These are phyloP conservation scores for Guadua angustifolia DNA, from an alignment of 176 grass and related monocot species.

Conservation along the genomic window DNA sequence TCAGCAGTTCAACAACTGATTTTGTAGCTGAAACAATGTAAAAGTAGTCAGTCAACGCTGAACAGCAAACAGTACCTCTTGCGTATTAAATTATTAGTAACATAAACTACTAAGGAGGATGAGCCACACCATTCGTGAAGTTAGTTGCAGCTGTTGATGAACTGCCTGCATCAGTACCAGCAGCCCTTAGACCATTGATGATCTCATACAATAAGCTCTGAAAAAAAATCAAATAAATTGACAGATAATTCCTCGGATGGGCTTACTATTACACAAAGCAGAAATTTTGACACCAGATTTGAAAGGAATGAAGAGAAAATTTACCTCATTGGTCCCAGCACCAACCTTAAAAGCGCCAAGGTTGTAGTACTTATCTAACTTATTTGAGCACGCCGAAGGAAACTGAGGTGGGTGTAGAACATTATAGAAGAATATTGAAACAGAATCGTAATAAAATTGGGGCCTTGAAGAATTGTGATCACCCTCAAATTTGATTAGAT, in stretches of 20 bases:
- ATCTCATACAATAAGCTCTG: slow-evolving; percentile 97
- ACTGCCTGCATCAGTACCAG: slow-evolving; percentile 72
- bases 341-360: slow-evolving; percentile 67
- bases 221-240: slow-evolving; percentile 41
- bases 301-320: slow-evolving; percentile 36
- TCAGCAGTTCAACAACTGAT: slow-evolving; percentile 92
- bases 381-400: slow-evolving; percentile 68
- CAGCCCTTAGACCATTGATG: slow-evolving; percentile 75
- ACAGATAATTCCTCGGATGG: slow-evolving; percentile 20
- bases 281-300: slow-evolving; percentile 16
- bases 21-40: slow-evolving; percentile 76
- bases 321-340: slow-evolving; percentile 80
- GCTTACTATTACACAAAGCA: slow-evolving; percentile 18
- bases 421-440: slow-evolving; percentile 99
- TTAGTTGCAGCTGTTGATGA: slow-evolving; percentile 76
- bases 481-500: slow-evolving; percentile 95
- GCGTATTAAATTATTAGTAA: not conserved
- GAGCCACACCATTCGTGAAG: slow-evolving; percentile 62
- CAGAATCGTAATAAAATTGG: slow-evolving; percentile 97
- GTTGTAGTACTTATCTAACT: slow-evolving; percentile 81
- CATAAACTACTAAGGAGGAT: slow-evolving; percentile 4
- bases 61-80: slow-evolving; percentile 3
- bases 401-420: slow-evolving; percentile 86
- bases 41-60: slow-evolving; percentile 24
- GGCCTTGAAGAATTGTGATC: slow-evolving; percentile 95